These are phyloP conservation scores for Tricholoma sp. DNA, from an alignment of 768 basidiomycete species.

Conservation along the genomic window DNA sequence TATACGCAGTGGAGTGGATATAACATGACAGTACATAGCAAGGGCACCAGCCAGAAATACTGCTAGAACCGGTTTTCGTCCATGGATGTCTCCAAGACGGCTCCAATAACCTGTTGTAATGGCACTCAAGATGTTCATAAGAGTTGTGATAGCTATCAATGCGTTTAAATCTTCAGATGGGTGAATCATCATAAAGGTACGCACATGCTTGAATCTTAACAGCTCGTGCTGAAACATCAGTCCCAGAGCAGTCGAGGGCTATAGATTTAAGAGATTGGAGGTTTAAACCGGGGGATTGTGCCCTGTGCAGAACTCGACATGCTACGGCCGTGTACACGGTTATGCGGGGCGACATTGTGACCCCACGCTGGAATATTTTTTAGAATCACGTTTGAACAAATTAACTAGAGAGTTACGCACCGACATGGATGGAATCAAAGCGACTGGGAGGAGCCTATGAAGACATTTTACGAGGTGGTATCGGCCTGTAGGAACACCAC, in stretches of 20 bases:
- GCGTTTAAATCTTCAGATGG: neutral
- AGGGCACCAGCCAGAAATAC: slow-evolving; percentile 65
- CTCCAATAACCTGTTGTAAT: slow-evolving; percentile 89
- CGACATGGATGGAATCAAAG: slow-evolving; percentile 72
- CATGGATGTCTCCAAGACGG: slow-evolving; percentile 66
- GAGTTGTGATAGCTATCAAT: slow-evolving; percentile 55
- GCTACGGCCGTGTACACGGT: slow-evolving; percentile 77
- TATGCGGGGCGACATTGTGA: slow-evolving; percentile 74
- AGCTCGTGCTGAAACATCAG: slow-evolving; percentile 62
- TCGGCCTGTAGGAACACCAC: slow-evolving; percentile 7
- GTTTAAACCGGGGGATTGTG: slow-evolving; percentile 15
- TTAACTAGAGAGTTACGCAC: slow-evolving; percentile 32
- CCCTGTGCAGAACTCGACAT: slow-evolving; percentile 44
- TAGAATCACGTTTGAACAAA: slow-evolving; percentile 5
- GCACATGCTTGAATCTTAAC: slow-evolving; percentile 66
- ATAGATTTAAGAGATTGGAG: slow-evolving; percentile 9
- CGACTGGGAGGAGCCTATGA: slow-evolving; percentile 28
- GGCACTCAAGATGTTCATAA: slow-evolving; percentile 75
- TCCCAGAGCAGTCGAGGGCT: slow-evolving; percentile 28
- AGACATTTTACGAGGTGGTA: slow-evolving; percentile 3
- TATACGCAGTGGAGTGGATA: neutral
- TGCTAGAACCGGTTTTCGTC: slow-evolving; percentile 71
- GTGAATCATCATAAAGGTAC: slow-evolving; percentile 9
- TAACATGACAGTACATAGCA: slow-evolving; percentile 50
- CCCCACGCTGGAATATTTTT: slow-evolving; percentile 51